Conservation (phyloP, 805 yeast species). For the Saturnispora zaruensis region DNA sequence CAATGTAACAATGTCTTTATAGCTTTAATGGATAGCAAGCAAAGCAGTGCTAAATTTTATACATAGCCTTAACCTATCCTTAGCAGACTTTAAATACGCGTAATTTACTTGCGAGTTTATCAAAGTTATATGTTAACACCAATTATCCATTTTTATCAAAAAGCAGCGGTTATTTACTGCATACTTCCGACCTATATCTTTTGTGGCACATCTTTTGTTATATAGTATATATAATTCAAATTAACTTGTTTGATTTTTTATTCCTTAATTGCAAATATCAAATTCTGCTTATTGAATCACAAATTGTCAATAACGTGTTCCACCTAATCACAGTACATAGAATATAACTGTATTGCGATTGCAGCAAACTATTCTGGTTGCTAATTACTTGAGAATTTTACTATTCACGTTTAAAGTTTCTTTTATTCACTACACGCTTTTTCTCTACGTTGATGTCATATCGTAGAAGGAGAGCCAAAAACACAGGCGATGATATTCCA, state of each 20-base stretch:
- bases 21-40: not conserved
- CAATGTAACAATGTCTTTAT: not conserved
- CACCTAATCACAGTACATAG: not conserved
- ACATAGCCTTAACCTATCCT: not conserved
- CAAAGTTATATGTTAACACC: no score
- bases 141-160: no score
- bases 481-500: slow-evolving; percentile 1
- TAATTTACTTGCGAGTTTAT: not conserved
- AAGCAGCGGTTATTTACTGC: no score
- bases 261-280: no score
- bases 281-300: no score
- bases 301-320: not conserved
- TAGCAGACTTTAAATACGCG: not conserved
- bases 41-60: not conserved
- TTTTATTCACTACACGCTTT: not conserved
- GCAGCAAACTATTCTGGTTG: not conserved
- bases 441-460: slow-evolving; percentile 17
- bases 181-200: no score
- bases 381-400: not conserved
- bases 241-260: no score
- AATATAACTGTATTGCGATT: not conserved
- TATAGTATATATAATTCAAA: no score
- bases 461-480: slow-evolving; percentile 15
- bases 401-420: not conserved
- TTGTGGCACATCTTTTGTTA: no score